phyloP scores from a whole-genome alignment of 2,329 filamentous ascomycete species.

The Saccharata proteae region DNA sequence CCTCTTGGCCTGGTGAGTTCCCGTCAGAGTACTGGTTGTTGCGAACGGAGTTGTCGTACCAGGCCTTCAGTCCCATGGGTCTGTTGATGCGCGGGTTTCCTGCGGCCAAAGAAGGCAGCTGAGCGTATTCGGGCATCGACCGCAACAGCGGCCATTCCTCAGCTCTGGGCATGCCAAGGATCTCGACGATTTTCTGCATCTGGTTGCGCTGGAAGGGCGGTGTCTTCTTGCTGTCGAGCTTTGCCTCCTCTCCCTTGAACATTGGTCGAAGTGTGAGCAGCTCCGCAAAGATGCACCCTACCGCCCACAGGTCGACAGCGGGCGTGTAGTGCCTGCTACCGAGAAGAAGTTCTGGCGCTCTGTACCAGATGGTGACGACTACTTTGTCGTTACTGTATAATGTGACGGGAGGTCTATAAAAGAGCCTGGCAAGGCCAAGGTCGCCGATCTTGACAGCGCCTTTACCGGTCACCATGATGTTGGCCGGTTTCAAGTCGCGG shows the following conservation, averaged over 20 bases:
- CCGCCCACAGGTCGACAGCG: slow-evolving; percentile 93
- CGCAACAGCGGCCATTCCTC: slow-evolving; percentile 77
- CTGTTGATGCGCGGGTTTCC: slow-evolving; percentile 38
- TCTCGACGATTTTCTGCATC: slow-evolving; percentile 98
- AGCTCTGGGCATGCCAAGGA: slow-evolving; percentile 81
- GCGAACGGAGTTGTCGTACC: slow-evolving; percentile 38
- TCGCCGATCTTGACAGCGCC: slow-evolving; percentile 94
- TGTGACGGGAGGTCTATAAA: slow-evolving; percentile 85
- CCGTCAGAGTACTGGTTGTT: slow-evolving; percentile 34
- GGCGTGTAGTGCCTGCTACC: slow-evolving; percentile 94
- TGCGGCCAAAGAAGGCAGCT: slow-evolving; percentile 44
- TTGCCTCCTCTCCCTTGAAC: slow-evolving; percentile 97
- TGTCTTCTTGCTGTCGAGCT: slow-evolving; percentile 97
- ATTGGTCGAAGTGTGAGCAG: slow-evolving; percentile 81
- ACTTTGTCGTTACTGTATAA: slow-evolving; percentile 94
- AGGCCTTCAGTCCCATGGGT: slow-evolving; percentile 55
- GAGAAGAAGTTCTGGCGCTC: slow-evolving; percentile 83
- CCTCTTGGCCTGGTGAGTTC: slow-evolving; percentile 44
- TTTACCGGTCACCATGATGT: slow-evolving; percentile 90
- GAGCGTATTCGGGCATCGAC: slow-evolving; percentile 75
- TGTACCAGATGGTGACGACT: slow-evolving; percentile 98
- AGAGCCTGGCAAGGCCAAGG: slow-evolving; percentile 78
- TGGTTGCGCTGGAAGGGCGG: slow-evolving; percentile 96
- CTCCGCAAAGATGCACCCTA: slow-evolving; percentile 96
- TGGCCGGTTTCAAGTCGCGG: slow-evolving; percentile 91